Evolutionary conservation across 2,329 filamentous ascomycete species (phyloP).

Genomic region (Ambrosiella xylebori): DNA sequence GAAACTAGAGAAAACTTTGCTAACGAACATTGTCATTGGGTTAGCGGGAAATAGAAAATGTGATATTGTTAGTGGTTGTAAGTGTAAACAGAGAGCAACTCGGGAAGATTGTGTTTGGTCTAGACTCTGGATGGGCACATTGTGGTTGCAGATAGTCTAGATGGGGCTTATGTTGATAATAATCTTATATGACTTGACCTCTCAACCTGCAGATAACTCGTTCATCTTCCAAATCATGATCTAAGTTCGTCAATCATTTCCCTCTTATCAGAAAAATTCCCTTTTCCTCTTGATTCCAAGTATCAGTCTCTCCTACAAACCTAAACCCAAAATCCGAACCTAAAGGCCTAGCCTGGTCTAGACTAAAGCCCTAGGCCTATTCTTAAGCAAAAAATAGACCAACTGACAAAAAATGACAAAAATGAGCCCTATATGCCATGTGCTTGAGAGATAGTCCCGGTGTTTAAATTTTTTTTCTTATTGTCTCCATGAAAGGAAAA

Average conservation of each 20-base stretch:
- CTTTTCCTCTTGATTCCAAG: neutral
- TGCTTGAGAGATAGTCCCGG: neutral
- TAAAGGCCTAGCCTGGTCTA: neutral
- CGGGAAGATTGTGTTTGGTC: no score
- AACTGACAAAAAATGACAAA: neutral
- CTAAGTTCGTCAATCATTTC: neutral
- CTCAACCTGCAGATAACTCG: neutral
- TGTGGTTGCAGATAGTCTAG: no score
- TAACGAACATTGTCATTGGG: no score
- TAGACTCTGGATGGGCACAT: no score
- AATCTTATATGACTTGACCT: no score
- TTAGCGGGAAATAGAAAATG: no score
- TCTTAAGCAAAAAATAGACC: slow-evolving; percentile 1
- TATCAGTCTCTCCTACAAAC: neutral
- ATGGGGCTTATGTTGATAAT: no score
- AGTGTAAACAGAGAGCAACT: no score
- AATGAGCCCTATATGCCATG: slow-evolving; percentile 2
- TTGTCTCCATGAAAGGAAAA: neutral
- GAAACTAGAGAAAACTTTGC: no score
- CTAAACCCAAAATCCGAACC: neutral
- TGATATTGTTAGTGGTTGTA: no score
- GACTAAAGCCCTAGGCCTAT: neutral
- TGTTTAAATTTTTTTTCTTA: neutral
- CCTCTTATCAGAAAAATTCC: neutral
- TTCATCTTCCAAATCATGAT: neutral